Percentiles rank a stretch among this genome's conserved stretches.
phyloP scores from a whole-genome alignment of 2,329 filamentous ascomycete species.

The Fusarium sp. region DNA sequence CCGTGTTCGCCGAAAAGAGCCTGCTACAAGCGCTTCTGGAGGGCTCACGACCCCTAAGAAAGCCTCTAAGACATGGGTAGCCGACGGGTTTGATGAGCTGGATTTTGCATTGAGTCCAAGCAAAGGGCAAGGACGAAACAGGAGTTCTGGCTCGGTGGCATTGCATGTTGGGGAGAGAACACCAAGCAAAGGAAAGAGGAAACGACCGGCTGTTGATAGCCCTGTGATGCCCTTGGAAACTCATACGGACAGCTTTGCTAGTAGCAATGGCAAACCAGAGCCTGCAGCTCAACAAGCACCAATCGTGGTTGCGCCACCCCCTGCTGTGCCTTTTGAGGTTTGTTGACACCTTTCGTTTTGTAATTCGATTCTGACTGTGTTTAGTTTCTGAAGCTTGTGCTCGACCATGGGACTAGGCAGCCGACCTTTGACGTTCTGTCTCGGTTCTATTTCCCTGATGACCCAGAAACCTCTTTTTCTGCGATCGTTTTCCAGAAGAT shows the following conservation, averaged over 20 bases:
- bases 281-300: conserved; percentile 34
- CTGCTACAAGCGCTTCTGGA: conserved; percentile 41
- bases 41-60: conserved; percentile 70
- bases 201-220: conserved; percentile 73
- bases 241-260: conserved; percentile 57
- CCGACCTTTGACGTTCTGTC: conserved; percentile 76
- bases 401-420: conserved; percentile 72
- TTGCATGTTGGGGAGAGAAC: conserved; percentile 64
- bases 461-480: conserved; percentile 71
- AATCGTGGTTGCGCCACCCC: conserved; percentile 42
- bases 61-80: conserved; percentile 66
- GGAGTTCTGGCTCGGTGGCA: conserved; percentile 59
- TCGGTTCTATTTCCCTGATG: conserved; percentile 73
- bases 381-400: conserved; percentile 72
- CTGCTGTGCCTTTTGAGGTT: conserved; percentile 61
- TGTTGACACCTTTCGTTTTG: conserved; percentile 28
- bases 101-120: conserved; percentile 67
- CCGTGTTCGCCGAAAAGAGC: conserved; percentile 62
- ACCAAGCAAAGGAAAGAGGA: conserved; percentile 78
- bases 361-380: conserved; percentile 38
- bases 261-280: conserved; percentile 49
- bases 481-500: conserved; percentile 76
- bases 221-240: conserved; percentile 72
- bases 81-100: conserved; percentile 82
- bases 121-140: conserved; percentile 59